Evolutionary conservation across 768 basidiomycete genomes (phyloP), one percentile per base, ranked within the genome.

Genomic region (Udeniomyces megalosporus): DNA sequence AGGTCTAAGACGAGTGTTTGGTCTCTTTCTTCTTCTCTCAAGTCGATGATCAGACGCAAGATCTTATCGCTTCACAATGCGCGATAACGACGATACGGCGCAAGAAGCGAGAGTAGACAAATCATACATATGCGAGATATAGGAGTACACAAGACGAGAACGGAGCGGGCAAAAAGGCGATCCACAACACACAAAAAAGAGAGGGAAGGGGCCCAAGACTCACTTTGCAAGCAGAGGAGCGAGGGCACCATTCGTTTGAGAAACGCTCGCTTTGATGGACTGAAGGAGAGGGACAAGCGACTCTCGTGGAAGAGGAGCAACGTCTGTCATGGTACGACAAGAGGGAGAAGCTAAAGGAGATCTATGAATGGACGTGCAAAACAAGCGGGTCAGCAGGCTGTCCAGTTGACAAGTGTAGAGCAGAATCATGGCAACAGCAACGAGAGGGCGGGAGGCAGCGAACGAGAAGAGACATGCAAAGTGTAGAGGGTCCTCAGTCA

Each of bases 201-300:
- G 22, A 3, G n/a, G 38, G 4, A 26, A 28, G 3, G n/a, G 31
- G 22, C 14, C 2, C 10, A 34, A 31, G 28, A 60, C 58, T 26
- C 24, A 60, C 58, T 45, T 48, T 46, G 46, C 47, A 24, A 65
- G 63, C 26, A 65, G 47, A 42, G 63, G 63, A 44, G 57, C 34
- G 31, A 65, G 58, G 22, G 63, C 63, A 1, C 49, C 45, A 42
- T 60, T 60, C 24, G 58, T 54, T 22, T 65, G 63, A 4, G 63
- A 44, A 14, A 55, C 45, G 32, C 56, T 58, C 2, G 58, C 46
- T 34, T 53, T 32, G 49, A 63, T 57, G 4, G 55, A 17, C 34
- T 51, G 35, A 48, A 63, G 62, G 28, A 55, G 48, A 7, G 61
- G 56, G 26, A 58, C 31, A 15, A 58, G 46, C 20, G 55, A 38